Percentiles rank a stretch among this genome's conserved stretches.
phyloP scores from a whole-genome alignment of 768 basidiomycete genomes.

The Saitozyma sp. region DNA sequence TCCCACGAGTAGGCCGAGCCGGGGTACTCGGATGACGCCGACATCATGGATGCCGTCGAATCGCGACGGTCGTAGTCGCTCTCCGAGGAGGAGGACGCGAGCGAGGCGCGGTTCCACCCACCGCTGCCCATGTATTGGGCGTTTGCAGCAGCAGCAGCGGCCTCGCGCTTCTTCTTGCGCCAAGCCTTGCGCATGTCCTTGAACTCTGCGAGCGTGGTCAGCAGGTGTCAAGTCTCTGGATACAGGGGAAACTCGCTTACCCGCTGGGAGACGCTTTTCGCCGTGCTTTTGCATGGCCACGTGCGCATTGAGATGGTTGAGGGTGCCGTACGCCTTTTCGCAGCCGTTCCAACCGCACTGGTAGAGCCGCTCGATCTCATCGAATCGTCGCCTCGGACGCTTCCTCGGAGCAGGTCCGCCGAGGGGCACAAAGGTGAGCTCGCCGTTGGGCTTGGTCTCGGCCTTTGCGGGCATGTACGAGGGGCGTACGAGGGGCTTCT shows the following conservation, averaged over 20 bases:
- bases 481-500: background rate
- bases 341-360: slow-evolving; percentile 65
- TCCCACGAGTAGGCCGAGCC: slow-evolving; percentile 10
- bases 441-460: background rate
- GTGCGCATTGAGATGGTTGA: slow-evolving; percentile 97
- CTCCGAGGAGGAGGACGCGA: slow-evolving; percentile 21
- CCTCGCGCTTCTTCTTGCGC: slow-evolving; percentile 89
- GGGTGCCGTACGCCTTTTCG: slow-evolving; percentile 84
- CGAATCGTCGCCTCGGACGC: slow-evolving; percentile 56
- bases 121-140: slow-evolving; percentile 11
- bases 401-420: slow-evolving; percentile 50
- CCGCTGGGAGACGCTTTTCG: slow-evolving; percentile 78
- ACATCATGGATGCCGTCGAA: slow-evolving; percentile 25
- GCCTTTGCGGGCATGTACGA: background rate
- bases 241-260: slow-evolving; percentile 57
- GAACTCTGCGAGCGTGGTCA: slow-evolving; percentile 67
- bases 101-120: slow-evolving; percentile 14
- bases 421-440: slow-evolving; percentile 29
- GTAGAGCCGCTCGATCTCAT: slow-evolving; percentile 94
- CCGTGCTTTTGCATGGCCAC: slow-evolving; percentile 99
- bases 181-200: slow-evolving; percentile 95
- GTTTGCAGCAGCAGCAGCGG: slow-evolving; percentile 35
- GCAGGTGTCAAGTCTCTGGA: background rate
- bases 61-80: slow-evolving; percentile 37
- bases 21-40: slow-evolving; percentile 12